A percentile compares a stretch with the other conserved stretches of the same genome.
Conservation (phyloP, 2,329 filamentous ascomycete species). For the Cytospora piceae region DNA sequence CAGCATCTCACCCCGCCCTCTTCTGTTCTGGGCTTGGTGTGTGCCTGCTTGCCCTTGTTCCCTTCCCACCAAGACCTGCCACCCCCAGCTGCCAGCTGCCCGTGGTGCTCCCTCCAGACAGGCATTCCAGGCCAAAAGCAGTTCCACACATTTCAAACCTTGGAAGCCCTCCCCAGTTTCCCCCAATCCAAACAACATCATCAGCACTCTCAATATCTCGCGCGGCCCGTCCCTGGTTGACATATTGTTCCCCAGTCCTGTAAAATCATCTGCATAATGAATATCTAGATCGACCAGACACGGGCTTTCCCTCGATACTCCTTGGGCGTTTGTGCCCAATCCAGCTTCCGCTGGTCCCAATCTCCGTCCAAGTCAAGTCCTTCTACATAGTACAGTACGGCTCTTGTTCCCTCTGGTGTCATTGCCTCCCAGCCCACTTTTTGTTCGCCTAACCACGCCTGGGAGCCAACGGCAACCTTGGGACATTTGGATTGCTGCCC, state of each 20-base stretch:
- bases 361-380: constrained; percentile 20
- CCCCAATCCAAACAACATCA: constrained; percentile 23
- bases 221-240: constrained; percentile 10
- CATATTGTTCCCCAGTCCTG: constrained; percentile 22
- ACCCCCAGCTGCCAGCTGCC: constrained; percentile 2
- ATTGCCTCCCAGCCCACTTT: constrained; percentile 29
- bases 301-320: constrained; percentile 19
- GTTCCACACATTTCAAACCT: constrained; percentile 19
- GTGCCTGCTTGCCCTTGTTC: not conserved
- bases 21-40: not conserved
- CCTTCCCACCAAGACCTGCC: not conserved
- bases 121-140: constrained; percentile 20
- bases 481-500: constrained; percentile 24
- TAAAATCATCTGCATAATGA: constrained; percentile 24
- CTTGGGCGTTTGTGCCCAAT: constrained; percentile 28
- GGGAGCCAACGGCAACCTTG: constrained; percentile 26
- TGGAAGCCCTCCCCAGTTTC: not conserved
- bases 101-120: constrained; percentile 13
- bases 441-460: constrained; percentile 26
- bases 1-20: not conserved
- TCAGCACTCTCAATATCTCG: constrained; percentile 12
- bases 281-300: constrained; percentile 22
- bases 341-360: constrained; percentile 17
- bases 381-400: constrained; percentile 15
- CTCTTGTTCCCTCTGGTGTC: constrained; percentile 22